A percentile compares a stretch with the other conserved stretches of the same genome.
phyloP scores from a whole-genome alignment of 306 rosid species.

The Canavalia ensiformis region DNA sequence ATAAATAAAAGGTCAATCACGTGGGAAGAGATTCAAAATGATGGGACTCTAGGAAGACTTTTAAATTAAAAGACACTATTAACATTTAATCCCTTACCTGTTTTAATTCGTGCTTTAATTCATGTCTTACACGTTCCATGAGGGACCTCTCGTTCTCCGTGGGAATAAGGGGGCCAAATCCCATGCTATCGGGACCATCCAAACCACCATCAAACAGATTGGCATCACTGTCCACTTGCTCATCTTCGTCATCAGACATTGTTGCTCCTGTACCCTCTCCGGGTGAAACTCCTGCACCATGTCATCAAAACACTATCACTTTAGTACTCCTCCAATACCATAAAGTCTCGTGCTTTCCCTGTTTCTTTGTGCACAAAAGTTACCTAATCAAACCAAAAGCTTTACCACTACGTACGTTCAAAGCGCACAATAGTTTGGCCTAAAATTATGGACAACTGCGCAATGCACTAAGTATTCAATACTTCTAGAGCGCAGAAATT shows the following conservation, averaged over 20 bases:
- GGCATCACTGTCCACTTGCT: slow-evolving; percentile 85
- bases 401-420: slow-evolving; percentile 26
- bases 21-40: slow-evolving; percentile 34
- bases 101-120: slow-evolving; percentile 91
- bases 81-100: slow-evolving; percentile 61
- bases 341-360: slow-evolving; percentile 11
- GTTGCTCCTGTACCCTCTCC: slow-evolving; percentile 99
- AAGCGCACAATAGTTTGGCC: slow-evolving; percentile 12
- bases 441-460: slow-evolving; percentile 32
- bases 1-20: neutral
- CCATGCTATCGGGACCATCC: slow-evolving; percentile 88
- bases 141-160: slow-evolving; percentile 97
- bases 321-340: slow-evolving; percentile 31
- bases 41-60: slow-evolving; percentile 14
- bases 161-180: slow-evolving; percentile 97
- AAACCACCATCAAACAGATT: slow-evolving; percentile 83
- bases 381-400: slow-evolving; percentile 19
- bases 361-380: slow-evolving; percentile 28
- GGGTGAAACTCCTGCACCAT: slow-evolving; percentile 82
- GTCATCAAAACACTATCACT: slow-evolving; percentile 26
- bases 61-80: neutral
- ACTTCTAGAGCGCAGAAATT: slow-evolving; percentile 29
- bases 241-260: slow-evolving; percentile 97
- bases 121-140: slow-evolving; percentile 99
- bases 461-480: slow-evolving; percentile 25